phyloP scores from a whole-genome alignment of 2,329 filamentous ascomycete genomes.

The Botrytis aclada region DNA sequence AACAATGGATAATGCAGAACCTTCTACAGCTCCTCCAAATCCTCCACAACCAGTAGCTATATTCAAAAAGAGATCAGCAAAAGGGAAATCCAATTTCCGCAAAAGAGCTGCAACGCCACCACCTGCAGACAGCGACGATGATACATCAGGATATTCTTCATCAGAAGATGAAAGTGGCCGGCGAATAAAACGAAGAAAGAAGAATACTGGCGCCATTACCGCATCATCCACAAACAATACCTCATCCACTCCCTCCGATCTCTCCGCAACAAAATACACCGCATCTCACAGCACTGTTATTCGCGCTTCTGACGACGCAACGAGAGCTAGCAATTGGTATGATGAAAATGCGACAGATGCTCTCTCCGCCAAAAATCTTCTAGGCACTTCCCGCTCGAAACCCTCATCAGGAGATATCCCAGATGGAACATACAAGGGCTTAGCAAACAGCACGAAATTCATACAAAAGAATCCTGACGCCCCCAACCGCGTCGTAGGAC shows the following conservation, averaged over 20 bases:
- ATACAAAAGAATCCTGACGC: constrained; percentile 80
- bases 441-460: constrained; percentile 66
- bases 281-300: constrained; percentile 62
- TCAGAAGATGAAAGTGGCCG: constrained; percentile 75
- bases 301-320: constrained; percentile 76
- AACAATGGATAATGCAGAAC: constrained; percentile 15
- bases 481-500: constrained; percentile 68
- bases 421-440: constrained; percentile 74
- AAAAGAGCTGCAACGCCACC: constrained; percentile 80
- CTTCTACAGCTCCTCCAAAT: constrained; percentile 1
- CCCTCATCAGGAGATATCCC: constrained; percentile 34
- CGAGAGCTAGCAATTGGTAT: constrained; percentile 85
- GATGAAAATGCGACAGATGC: constrained; percentile 59
- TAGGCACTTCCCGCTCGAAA: constrained; percentile 52
- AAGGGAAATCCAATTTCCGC: constrained; percentile 72
- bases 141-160: constrained; percentile 59
- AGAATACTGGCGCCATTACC: constrained; percentile 61
- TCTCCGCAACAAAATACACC: constrained; percentile 52
- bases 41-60: constrained; percentile 48
- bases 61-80: constrained; percentile 84
- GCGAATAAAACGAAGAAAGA: constrained; percentile 75
- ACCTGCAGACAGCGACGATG: constrained; percentile 51
- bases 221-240: constrained; percentile 54
- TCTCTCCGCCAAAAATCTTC: constrained; percentile 49
- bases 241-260: constrained; percentile 42